Base-by-base conservation (phyloP, 768 basidiomycete species). In the Strobilomyces echinocephalus region DNA sequence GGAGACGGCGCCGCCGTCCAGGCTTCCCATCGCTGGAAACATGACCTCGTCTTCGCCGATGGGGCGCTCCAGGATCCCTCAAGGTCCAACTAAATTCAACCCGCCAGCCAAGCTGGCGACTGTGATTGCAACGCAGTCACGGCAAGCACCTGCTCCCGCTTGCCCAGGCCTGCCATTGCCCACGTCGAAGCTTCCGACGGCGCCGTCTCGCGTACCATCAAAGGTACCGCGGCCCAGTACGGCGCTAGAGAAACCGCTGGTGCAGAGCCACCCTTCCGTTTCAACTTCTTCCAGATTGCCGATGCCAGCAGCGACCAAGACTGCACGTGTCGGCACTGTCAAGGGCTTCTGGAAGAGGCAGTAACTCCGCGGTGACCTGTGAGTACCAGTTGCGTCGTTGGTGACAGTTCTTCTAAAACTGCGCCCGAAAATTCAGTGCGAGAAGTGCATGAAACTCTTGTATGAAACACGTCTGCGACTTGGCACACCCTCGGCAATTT, bases 271-370 rank as follows among this genome's bases (percentile, higher is more conserved):
- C n/a, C n/a, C 53, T 20, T 36, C 56, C 24, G 39, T 41, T 35
- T 5, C 48, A 11, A 18, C 38, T 8, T 46, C 59, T 11, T 59
- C 67, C 15, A 62, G 50, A 34, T 21, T 69, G 30, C 67, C 64
- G 14, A 61, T 70, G 46, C 68, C 68, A 44, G 49, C 65, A 44
- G 55, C 62, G 2, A 28, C 38, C 46, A 68, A 69, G 41, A 45
- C 40, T 14, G 15, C 52, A 6, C 66, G 66, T 11, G 55, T 57
- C 43, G 58, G 45, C 33, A 70, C 69, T 20, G 67, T 68, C 53
- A 70, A 44, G 39, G 67, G 67, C 21, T 68, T 69, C 57, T 70
- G 69, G 67, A 68, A 62, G 41, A 55, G 64, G 50, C 59, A 60
- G 26, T 69, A 39, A 52, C 43, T 39, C 30, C 26, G 28, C 20